Conservation (phyloP, 805 yeast species). For the Monosporozyma solicola region DNA sequence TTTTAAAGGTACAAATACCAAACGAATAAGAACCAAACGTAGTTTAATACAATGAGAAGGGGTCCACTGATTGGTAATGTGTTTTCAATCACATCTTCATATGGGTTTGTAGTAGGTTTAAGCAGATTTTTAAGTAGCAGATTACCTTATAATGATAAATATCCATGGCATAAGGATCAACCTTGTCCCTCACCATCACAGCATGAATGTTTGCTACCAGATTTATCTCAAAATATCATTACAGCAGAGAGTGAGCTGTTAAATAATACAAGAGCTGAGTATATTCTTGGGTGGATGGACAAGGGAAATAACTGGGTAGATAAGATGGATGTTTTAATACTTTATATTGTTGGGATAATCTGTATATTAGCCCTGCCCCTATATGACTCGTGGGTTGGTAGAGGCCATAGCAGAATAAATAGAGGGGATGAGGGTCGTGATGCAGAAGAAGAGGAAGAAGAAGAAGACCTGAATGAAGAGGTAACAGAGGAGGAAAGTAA, state of each 20-base stretch:
- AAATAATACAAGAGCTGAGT: neutral
- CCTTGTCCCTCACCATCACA: constrained; percentile 6
- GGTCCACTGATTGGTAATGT: constrained; percentile 13
- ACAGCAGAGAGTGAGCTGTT: neutral
- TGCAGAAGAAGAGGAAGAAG: neutral
- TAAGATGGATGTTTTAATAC: neutral
- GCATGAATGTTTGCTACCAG: neutral
- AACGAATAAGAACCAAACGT: neutral
- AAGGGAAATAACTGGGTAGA: neutral
- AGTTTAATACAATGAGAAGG: constrained; percentile 9
- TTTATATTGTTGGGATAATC: neutral
- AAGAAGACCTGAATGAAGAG: too few species aligned
- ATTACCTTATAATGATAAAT: constrained; percentile 4
- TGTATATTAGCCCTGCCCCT: neutral
- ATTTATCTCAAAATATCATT: neutral
- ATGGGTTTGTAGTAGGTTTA: constrained; percentile 12
- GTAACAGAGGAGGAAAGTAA: neutral
- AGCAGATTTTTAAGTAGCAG: constrained; percentile 5
- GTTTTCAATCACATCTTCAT: constrained; percentile 12
- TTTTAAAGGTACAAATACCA: neutral
- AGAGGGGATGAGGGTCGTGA: neutral
- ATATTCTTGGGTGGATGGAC: neutral
- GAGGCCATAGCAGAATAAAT: neutral
- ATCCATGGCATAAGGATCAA: neutral
- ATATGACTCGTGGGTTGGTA: neutral